A percentile compares a stretch with the other conserved stretches of the same genome.
Conservation (phyloP, 2,329 filamentous ascomycete species). For the Aquanectria penicillioides region DNA sequence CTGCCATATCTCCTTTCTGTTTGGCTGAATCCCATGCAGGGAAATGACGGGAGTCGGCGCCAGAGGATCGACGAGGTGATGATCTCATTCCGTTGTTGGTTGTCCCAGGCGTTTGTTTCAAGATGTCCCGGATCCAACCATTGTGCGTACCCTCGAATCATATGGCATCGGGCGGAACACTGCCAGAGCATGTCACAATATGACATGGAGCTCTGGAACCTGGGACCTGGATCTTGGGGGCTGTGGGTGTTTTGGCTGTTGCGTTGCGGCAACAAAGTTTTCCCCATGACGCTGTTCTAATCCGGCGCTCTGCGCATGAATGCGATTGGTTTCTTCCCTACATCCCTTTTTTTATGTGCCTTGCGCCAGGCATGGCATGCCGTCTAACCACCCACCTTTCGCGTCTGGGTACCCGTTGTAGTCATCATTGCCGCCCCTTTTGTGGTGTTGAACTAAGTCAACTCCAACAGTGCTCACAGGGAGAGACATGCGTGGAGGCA, state of each 20-base stretch:
- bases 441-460: not conserved
- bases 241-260: no score
- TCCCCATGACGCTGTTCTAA: conserved; percentile 36
- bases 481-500: no score
- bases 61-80: conserved; percentile 43
- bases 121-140: conserved; percentile 31
- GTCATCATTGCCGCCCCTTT: not conserved
- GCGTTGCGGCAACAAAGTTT: conserved; percentile 26
- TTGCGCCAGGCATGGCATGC: conserved; percentile 3
- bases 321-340: conserved; percentile 39
- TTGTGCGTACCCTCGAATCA: conserved; percentile 34
- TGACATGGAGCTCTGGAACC: conserved; percentile 25
- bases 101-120: conserved; percentile 43
- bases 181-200: conserved; percentile 33
- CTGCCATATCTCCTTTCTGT: conserved; percentile 23
- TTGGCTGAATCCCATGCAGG: conserved; percentile 33
- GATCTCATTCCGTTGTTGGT: conserved; percentile 44
- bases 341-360: conserved; percentile 26
- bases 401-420: not conserved
- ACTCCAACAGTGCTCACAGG: no score
- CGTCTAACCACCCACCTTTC: not conserved
- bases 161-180: conserved; percentile 18
- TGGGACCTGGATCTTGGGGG: conserved; percentile 29
- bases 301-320: conserved; percentile 31
- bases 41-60: conserved; percentile 42